Conservation (phyloP, 2,329 filamentous ascomycete species). For the Fusarium torreyae region DNA sequence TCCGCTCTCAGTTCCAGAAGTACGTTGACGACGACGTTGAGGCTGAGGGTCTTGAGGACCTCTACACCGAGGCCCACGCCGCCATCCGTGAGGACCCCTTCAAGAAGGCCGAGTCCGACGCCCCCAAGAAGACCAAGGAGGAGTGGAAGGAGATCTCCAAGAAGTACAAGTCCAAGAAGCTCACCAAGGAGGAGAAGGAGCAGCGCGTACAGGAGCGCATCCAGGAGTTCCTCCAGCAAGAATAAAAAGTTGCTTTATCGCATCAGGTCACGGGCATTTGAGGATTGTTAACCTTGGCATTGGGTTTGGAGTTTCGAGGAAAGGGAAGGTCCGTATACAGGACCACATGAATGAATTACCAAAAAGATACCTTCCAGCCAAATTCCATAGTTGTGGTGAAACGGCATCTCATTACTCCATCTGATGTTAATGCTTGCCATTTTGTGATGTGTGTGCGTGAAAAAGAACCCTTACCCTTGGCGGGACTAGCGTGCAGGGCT, state of each 20-base stretch:
- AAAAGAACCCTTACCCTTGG: background rate
- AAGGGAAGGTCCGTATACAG: slow-evolving; percentile 54
- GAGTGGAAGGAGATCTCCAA: slow-evolving; percentile 96
- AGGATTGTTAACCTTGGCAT: slow-evolving; percentile 53
- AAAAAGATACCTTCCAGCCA: slow-evolving; percentile 55
- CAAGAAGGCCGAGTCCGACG: slow-evolving; percentile 86
- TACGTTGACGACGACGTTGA: slow-evolving; percentile 98
- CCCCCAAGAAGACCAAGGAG: slow-evolving; percentile 95
- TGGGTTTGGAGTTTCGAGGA: slow-evolving; percentile 59
- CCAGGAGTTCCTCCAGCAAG: slow-evolving; percentile 77
- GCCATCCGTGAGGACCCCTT: slow-evolving; percentile 98
- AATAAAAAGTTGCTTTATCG: slow-evolving; percentile 53
- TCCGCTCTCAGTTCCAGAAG: slow-evolving; percentile 97
- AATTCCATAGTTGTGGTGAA: slow-evolving; percentile 52
- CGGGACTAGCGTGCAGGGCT: slow-evolving; percentile 11
- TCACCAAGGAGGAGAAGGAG: slow-evolving; percentile 86
- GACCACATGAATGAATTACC: slow-evolving; percentile 57
- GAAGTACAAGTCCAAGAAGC: slow-evolving; percentile 86
- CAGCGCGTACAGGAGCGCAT: slow-evolving; percentile 92
- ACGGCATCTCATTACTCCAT: slow-evolving; percentile 49
- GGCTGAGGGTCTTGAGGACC: slow-evolving; percentile 95
- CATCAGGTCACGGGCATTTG: slow-evolving; percentile 47
- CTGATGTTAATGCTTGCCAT: slow-evolving; percentile 27
- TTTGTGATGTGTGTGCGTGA: slow-evolving; percentile 11
- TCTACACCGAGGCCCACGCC: slow-evolving; percentile 95